These are phyloP conservation scores for Heterobasidion parviporum DNA, from an alignment of 1,284 basidiomycete genomes.

Conservation along the genomic window DNA sequence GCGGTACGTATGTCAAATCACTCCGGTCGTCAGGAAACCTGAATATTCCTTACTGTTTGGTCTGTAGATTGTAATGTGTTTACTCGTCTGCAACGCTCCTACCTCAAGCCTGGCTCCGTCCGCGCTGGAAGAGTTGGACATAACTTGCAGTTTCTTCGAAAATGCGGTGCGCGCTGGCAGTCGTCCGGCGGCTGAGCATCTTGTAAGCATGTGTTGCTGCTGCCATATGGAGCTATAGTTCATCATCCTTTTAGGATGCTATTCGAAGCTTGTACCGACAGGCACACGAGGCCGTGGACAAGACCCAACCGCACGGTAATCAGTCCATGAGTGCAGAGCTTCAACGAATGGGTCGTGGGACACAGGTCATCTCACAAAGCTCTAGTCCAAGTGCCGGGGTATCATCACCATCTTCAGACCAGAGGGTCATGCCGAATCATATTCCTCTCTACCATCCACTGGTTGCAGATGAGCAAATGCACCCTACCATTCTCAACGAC, in stretches of 20 bases:
- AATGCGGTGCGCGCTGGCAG: conserved; percentile 37
- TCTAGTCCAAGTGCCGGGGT: neutral
- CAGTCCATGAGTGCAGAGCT: conserved; percentile 36
- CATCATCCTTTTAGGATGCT: conserved; percentile 28
- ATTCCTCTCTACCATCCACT: neutral
- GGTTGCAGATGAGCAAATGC: neutral
- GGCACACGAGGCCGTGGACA: conserved; percentile 40
- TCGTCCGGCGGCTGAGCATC: conserved; percentile 35
- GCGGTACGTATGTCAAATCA: conserved; percentile 36
- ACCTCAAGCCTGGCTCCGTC: conserved; percentile 44
- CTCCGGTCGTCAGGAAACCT: neutral
- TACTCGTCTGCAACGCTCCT: conserved; percentile 52
- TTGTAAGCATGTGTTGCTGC: conserved; percentile 29
- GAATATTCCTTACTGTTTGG: neutral
- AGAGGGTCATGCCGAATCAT: neutral
- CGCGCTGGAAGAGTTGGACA: conserved; percentile 50
- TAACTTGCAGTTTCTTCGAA: conserved; percentile 41
- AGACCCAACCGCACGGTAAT: conserved; percentile 19
- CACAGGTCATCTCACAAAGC: conserved; percentile 29
- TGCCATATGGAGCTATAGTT: neutral
- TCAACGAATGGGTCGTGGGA: conserved; percentile 56
- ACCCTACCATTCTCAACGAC: neutral
- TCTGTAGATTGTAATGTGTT: conserved; percentile 57
- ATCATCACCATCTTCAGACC: neutral
- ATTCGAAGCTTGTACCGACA: conserved; percentile 42